Percentiles rank a stretch among this genome's conserved stretches.
Conservation (phyloP, 148 eudicot species). For the Chenopodium quinoa region DNA sequence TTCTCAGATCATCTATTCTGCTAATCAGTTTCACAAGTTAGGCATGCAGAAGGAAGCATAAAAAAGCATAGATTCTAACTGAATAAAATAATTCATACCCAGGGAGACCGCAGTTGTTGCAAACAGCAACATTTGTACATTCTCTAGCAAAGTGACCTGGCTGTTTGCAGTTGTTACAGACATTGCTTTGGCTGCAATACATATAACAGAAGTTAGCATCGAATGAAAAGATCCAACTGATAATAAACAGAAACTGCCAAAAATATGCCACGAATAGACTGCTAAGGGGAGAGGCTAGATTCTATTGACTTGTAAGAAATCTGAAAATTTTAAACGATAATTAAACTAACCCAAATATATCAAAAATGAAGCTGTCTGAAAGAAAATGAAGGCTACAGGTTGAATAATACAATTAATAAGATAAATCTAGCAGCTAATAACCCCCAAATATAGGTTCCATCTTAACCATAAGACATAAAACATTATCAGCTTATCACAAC, state of each 20-base stretch:
- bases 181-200: conserved; percentile 39
- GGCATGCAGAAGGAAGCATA: not conserved
- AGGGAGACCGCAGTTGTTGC: conserved; percentile 58
- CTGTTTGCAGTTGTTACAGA: conserved; percentile 54
- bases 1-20: not conserved
- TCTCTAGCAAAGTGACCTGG: conserved; percentile 57
- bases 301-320: too few species aligned
- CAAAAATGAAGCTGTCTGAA: not conserved
- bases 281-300: not conserved
- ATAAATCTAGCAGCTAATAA: not conserved
- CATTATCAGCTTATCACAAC: not conserved
- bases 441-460: not conserved
- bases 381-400: not conserved
- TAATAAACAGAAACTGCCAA: not conserved
- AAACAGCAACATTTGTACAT: conserved; percentile 54
- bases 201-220: not conserved
- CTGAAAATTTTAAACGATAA: not conserved
- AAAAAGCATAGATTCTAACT: not conserved
- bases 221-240: not conserved
- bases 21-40: not conserved
- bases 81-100: conserved; percentile 30
- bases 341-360: not conserved
- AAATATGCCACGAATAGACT: not conserved
- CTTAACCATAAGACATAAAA: not conserved
- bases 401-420: not conserved